Base-by-base conservation (phyloP, 2,329 filamentous ascomycete genomes). In the Hortaea sp. region DNA sequence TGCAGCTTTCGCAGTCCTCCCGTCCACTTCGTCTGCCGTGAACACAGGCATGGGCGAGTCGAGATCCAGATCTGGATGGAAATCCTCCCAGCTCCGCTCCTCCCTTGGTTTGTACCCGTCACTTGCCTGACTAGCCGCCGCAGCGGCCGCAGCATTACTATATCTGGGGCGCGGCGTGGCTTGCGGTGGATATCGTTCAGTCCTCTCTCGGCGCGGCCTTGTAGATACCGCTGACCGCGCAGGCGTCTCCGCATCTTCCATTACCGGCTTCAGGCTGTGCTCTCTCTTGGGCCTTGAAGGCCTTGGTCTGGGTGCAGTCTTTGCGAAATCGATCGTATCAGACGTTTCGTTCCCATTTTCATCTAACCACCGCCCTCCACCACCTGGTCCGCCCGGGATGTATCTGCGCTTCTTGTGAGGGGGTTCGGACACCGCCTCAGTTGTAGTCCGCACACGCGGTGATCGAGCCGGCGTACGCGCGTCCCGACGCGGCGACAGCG, bases 31-130 rank as follows among this genome's bases (percentile, higher is more conserved):
- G 52, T 92, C 82, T 1, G 88, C 82, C 42, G 77, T 80, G 61
- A 89, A 89, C 2, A 95, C 74, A 55, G 84, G 79, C 53, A 95
- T 84, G 4, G 78, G 79, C 9, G 77, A 77, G 47, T 95, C 88
- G 42, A 95, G 88, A 68, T 97, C 89, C 44, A 98, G 78, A 58
- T 95, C 87, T 0, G 88, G 88, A 66, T 98, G 92, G 54, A 97
- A 97, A 64, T 98, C 92, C 61, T 95, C 89, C 88, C 90, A 98
- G 44, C 88, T 87, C 52, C 90, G 82, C 70, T 98, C 92, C 68
- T 98, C 92, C 60, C 92, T 78, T 30, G 92, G 92, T 65, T 98
- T 98, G 69, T 97, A 97, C 43, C 90, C 89, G 70, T 97, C 92
- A 58, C 82, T 89, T 62, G 95, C 88, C 56, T 88, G 86, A 49